A percentile compares a stretch with the other conserved stretches of the same genome.
phyloP scores from a whole-genome alignment of 2,329 filamentous ascomycete genomes.

The Camptophora hylomeconis region DNA sequence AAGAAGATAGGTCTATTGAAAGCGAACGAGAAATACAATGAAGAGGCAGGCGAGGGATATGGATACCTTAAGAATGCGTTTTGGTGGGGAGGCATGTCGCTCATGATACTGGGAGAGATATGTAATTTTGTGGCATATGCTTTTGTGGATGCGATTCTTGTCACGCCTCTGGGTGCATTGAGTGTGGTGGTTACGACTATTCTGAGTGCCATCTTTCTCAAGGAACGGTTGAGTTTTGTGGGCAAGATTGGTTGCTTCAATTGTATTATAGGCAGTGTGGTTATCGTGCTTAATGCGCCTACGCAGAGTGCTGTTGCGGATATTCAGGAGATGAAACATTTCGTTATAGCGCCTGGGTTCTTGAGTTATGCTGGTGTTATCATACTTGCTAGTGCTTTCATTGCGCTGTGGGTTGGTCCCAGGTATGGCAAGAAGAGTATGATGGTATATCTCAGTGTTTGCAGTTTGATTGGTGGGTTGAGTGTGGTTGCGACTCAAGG shows the following conservation, averaged over 20 bases:
- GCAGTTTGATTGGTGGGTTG: constrained; percentile 83
- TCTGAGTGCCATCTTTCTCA: constrained; percentile 85
- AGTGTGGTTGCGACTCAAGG: constrained; percentile 94
- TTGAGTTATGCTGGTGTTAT: constrained; percentile 73
- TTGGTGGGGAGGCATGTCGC: constrained; percentile 92
- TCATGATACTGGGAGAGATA: constrained; percentile 94
- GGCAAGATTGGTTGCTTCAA: constrained; percentile 93
- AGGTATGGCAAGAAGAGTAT: constrained; percentile 92
- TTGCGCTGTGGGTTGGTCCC: constrained; percentile 70
- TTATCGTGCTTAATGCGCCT: constrained; percentile 91
- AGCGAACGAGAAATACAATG: constrained; percentile 92
- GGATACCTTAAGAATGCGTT: constrained; percentile 88
- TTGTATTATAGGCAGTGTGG: constrained; percentile 82
- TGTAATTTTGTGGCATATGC: constrained; percentile 97
- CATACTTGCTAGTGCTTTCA: constrained; percentile 56
- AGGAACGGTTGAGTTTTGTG: constrained; percentile 87
- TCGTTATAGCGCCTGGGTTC: constrained; percentile 77
- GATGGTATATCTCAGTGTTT: constrained; percentile 94
- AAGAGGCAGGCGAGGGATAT: constrained; percentile 90
- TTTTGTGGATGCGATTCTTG: constrained; percentile 90
- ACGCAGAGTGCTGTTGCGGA: constrained; percentile 68
- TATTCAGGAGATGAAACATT: constrained; percentile 86
- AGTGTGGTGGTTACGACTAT: constrained; percentile 88
- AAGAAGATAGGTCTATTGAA: constrained; percentile 87
- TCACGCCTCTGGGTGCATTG: constrained; percentile 81